Evolutionary conservation across 345 rosid species (phyloP).

Genomic region (Salix purpurea): DNA sequence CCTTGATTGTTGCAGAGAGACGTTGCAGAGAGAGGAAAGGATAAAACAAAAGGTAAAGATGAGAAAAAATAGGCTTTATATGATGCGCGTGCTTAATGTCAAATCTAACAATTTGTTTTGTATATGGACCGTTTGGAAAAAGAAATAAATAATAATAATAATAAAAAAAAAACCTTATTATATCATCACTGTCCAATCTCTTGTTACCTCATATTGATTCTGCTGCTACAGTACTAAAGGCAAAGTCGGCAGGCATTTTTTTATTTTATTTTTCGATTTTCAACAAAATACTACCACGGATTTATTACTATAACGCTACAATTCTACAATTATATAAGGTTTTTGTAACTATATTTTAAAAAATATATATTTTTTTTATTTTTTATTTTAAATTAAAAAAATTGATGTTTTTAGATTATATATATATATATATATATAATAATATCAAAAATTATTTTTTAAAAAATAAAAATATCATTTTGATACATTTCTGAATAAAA

Average conservation of each 20-base stretch:
- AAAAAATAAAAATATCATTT: too few relatives aligned
- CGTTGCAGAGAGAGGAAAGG: not conserved
- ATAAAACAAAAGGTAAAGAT: not conserved
- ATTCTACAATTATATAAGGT: too few relatives aligned
- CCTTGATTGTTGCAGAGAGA: not conserved
- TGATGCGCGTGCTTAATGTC: not conserved
- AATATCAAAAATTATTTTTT: too few relatives aligned
- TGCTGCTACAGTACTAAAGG: not conserved
- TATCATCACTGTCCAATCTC: not conserved
- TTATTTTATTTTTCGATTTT: not conserved
- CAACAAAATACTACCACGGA: not conserved
- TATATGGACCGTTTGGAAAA: not conserved
- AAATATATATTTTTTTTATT: too few relatives aligned
- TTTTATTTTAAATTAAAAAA: too few relatives aligned
- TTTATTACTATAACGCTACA: not conserved
- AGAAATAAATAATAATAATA: too few relatives aligned
- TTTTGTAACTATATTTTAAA: too few relatives aligned
- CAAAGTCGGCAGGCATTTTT: not conserved
- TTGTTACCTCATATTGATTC: not conserved
- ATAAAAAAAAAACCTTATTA: too few relatives aligned
- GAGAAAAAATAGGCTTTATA: not conserved
- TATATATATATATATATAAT: too few relatives aligned
- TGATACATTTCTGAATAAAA: too few relatives aligned
- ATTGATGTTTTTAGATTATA: too few relatives aligned
- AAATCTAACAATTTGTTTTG: not conserved